Evolutionary conservation across 352 stramenopile genomes (phyloP), one percentile per base, ranked within the genome.

Genomic region (Globisporangium polare): DNA sequence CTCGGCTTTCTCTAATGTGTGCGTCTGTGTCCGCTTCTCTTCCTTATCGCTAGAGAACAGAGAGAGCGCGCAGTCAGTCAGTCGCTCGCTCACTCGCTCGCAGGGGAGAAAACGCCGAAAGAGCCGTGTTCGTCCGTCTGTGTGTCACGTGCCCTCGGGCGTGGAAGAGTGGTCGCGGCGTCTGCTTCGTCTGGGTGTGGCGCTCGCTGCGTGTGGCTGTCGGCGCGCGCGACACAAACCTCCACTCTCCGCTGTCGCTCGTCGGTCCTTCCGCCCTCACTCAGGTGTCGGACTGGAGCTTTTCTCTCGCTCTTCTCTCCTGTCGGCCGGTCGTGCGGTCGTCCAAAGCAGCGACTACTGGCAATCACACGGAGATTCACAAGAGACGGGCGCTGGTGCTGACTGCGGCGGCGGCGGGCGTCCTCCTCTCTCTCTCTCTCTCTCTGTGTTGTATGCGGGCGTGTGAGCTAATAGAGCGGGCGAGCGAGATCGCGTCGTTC

Each of bases 171-270:
- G 27, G 18, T 39, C 49, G 18, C 8, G 49, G 29, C 29, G 29
- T 45, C 49, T 22, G 49, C 27, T 54, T 53, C 47, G 47, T 53
- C 45, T 51, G 45, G 27, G n/a, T n/a, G n/a, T n/a, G n/a, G n/a
- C n/a, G n/a, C n/a, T n/a, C n/a, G n/a, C 26, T 10, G 26, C 22
- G 22, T 20, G 26, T 53, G 15, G 13, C 26, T 39, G 26, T 24
- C 5, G 13, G 17, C 8, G 15, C 15, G 47, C 26, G 49, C 8
- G 15, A n/a, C 12, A n/a, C 15, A 42, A 42, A 18, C 6, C 37
- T n/a, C 37, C 39, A 45, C 39, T 45, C 37, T 13, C 12, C 26
- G 26, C 31, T 31, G 15, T 31, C 5, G 12, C 33, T 27, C 46
- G 17, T 24, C 27, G 15, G 24, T 20, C 26, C 47, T 53, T 53